Evolutionary conservation across 192 early-diverging fungal genomes (phyloP).

Genomic region (Linnemannia exigua): DNA sequence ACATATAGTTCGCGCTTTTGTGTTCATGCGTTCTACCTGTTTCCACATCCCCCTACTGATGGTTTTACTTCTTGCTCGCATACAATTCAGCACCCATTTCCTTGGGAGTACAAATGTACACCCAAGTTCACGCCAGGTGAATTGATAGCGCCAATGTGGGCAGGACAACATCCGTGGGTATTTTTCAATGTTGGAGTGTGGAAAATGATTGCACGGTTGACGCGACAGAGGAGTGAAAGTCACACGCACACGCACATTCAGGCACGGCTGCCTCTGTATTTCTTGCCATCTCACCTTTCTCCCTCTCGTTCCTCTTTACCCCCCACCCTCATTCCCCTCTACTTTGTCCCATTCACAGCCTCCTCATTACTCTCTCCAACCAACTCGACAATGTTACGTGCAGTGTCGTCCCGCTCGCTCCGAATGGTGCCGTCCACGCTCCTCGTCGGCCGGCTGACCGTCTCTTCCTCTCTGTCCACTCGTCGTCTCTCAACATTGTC

Average conservation of each 20-base stretch:
- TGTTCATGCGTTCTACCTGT: too few species aligned
- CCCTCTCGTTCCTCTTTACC: not conserved
- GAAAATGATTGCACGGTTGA: not conserved
- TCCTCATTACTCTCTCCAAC: not conserved
- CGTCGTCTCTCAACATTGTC: conserved; percentile 22
- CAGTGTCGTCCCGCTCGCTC: not conserved
- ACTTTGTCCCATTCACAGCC: not conserved
- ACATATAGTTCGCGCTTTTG: too few species aligned
- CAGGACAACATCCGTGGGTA: not conserved
- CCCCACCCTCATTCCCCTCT: not conserved
- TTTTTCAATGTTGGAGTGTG: too few species aligned
- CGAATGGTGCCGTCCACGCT: not conserved
- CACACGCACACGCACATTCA: not conserved
- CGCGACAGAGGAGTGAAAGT: not conserved
- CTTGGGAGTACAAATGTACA: too few species aligned
- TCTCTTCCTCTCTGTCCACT: not conserved
- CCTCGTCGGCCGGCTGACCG: not conserved
- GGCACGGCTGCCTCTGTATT: not conserved
- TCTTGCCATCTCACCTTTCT: not conserved
- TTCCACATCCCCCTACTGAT: not conserved
- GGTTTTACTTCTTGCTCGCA: not conserved
- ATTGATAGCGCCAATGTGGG: not conserved
- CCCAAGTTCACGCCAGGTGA: too few species aligned
- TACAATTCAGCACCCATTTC: too few species aligned
- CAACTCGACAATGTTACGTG: not conserved